These are phyloP conservation scores for Trifolium dubium DNA, from an alignment of 306 rosid species.

Conservation along the genomic window DNA sequence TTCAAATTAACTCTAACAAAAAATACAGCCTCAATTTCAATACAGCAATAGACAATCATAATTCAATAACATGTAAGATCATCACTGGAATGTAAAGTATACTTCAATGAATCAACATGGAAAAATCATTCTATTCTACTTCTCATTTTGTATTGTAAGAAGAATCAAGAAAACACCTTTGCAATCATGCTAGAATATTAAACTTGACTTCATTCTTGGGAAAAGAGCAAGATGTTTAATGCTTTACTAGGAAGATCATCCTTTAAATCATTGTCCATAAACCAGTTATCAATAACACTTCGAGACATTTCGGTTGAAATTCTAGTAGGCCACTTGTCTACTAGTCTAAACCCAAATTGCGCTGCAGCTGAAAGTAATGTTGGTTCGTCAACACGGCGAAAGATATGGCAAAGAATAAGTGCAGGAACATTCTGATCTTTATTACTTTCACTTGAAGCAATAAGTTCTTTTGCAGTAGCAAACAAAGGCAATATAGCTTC, in stretches of 20 bases:
- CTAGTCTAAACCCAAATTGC: slow-evolving; percentile 65
- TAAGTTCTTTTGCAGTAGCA: slow-evolving; percentile 73
- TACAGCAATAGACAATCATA: background rate
- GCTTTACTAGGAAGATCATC: slow-evolving; percentile 63
- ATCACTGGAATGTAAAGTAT: background rate
- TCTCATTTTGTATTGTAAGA: slow-evolving; percentile 35
- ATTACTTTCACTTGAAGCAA: slow-evolving; percentile 48
- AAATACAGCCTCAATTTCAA: background rate
- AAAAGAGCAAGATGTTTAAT: slow-evolving; percentile 69
- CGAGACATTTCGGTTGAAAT: slow-evolving; percentile 40
- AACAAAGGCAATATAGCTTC: slow-evolving; percentile 84
- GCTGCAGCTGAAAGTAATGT: slow-evolving; percentile 72
- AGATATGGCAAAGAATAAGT: slow-evolving; percentile 77
- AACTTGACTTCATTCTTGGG: slow-evolving; percentile 43
- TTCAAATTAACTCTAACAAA: background rate
- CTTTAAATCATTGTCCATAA: slow-evolving; percentile 50
- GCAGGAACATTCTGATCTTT: slow-evolving; percentile 44
- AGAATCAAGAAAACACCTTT: slow-evolving; percentile 42
- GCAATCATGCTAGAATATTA: slow-evolving; percentile 20
- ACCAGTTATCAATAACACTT: slow-evolving; percentile 63
- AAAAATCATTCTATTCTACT: slow-evolving; percentile 6
- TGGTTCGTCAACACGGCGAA: slow-evolving; percentile 78
- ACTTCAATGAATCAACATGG: slow-evolving; percentile 32
- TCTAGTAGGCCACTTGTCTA: slow-evolving; percentile 71
- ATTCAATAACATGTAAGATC: background rate